Evolutionary conservation across 129 eudicot genomes (phyloP), one percentile per base, ranked within the genome.

Genomic region (Gnaphalium uliginosum): DNA sequence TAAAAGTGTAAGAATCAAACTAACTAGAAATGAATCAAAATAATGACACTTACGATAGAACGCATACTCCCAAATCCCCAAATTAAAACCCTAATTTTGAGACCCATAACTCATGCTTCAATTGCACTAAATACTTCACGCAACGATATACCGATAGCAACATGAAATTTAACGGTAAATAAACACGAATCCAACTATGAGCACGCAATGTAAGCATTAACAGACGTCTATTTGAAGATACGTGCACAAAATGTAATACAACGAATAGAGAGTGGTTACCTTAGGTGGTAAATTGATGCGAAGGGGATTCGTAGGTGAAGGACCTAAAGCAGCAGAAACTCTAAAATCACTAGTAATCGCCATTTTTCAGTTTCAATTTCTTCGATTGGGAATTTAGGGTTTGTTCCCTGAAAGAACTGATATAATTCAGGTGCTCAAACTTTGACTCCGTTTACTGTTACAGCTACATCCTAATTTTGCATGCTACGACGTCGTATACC

Each of bases 301-400:
- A 77, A 75, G 63, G 21, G 83, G 83, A 76, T 73, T 79, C 46
- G 72, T 60, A 9, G 78, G 79, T 68, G 78, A 88, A 15, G 91
- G 83, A 15, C 84, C 73, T 9, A 89, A 66, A 26, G 96, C 80
- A n/a, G 97, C 91, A 63, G 90, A 84, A 4, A 92, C 88, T 62
- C 96, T 83, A 14, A 87, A 81, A 82, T 89, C 96, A 60, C 93
- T 90, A 3, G 88, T 74, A 64, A 92, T 84, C 81, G 96, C 89
- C 97, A 91, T 89, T 75, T 43, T 23, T 29, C n/a, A 9, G 26
- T 29, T 53, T 72, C 53, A 37, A 21, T 46, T 25, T 57, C 6
- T 59, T n/a, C n/a, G 59, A 37, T 79, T 64, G 61, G 29, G 58
- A 18, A 39, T 15, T 51, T 65, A 76, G 80, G 74, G 80, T 54